Conservation (phyloP, 257 asterid genomes). For the Salvia splendens region DNA sequence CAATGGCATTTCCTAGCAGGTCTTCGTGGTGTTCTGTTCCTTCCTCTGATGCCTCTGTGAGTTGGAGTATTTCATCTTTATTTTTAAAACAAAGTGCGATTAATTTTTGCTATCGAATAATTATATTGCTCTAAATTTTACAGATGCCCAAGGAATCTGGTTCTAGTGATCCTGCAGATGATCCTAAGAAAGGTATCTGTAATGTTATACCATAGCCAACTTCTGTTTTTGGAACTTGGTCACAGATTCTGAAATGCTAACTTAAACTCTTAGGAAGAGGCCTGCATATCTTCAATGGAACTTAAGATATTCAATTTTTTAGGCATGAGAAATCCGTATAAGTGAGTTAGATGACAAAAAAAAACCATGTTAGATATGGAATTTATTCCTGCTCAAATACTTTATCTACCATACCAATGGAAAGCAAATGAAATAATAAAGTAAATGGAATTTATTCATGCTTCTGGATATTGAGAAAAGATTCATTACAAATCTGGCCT, state of each 20-base stretch:
- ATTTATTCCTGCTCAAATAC: neutral
- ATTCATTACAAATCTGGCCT: constrained; percentile 18
- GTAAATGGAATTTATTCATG: neutral
- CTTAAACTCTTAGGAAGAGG: constrained; percentile 17
- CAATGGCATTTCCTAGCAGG: constrained; percentile 48
- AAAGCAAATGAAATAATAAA: constrained; percentile 2
- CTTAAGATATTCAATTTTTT: neutral
- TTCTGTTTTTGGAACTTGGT: constrained; percentile 18
- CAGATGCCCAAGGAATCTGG: constrained; percentile 50
- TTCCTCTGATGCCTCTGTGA: constrained; percentile 56
- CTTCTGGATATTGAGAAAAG: constrained; percentile 2
- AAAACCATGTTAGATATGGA: neutral
- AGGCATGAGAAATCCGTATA: neutral
- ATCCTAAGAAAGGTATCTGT: constrained; percentile 53
- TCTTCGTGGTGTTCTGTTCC: constrained; percentile 74
- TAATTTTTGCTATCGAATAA: neutral
- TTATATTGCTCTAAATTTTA: constrained; percentile 10
- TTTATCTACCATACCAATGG: neutral
- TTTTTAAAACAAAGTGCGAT: constrained; percentile 1
- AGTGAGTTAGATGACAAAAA: neutral
- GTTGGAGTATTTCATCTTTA: constrained; percentile 29
- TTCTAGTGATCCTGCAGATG: constrained; percentile 44
- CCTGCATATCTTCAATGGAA: constrained; percentile 12
- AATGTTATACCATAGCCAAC: constrained; percentile 11
- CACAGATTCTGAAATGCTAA: neutral